These are phyloP conservation scores for Pelargonium australe DNA, from an alignment of 441 rosid species.

Conservation along the genomic window DNA sequence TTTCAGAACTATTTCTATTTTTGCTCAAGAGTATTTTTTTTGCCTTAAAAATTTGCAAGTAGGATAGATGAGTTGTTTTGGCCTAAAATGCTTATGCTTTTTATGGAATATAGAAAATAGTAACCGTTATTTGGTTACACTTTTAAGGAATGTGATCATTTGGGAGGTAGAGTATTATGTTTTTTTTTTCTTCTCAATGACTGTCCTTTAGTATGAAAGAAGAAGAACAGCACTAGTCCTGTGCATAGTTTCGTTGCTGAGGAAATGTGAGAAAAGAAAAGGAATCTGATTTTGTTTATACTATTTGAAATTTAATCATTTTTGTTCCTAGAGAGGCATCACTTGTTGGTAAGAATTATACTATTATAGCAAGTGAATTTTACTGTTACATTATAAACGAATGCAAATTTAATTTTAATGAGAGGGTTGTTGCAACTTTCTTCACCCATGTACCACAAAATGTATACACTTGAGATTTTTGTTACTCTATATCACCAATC, in stretches of 20 bases:
- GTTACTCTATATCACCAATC: neutral
- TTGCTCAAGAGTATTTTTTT: neutral
- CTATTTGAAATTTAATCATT: neutral
- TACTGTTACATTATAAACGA: neutral
- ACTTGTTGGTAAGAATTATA: neutral
- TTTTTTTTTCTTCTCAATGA: too few species aligned
- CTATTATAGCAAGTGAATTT: too few species aligned
- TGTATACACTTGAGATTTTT: neutral
- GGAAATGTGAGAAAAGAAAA: neutral
- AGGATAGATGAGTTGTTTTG: neutral
- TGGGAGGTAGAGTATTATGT: conserved; percentile 1
- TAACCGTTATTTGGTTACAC: neutral
- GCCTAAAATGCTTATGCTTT: neutral
- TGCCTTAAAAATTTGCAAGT: neutral
- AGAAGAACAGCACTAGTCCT: neutral
- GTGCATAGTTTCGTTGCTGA: neutral
- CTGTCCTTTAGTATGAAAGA: too few species aligned
- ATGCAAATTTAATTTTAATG: neutral
- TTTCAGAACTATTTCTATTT: neutral
- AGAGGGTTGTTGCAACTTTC: neutral
- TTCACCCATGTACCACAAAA: neutral
- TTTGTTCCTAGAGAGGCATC: neutral
- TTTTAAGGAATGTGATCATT: neutral
- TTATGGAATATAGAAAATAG: neutral
- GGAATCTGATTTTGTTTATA: neutral